Conservation (phyloP, 345 rosid genomes). For the rapeseed (Brassica napus) region Da-Ae NC_063442.1:11978001-11978500, state of each 20-base stretch:
- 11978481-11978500: too few species aligned
- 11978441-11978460: too few species aligned
- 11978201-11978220: background rate
- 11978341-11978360: too few species aligned
- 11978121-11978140: background rate
- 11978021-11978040: slow-evolving; percentile 8
- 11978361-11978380: too few species aligned
- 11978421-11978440: too few species aligned
- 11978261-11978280: background rate
- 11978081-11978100: background rate
- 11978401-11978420: too few species aligned
- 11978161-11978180: background rate
- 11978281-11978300: background rate
- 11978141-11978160: background rate
- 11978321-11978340: too few species aligned
- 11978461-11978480: too few species aligned
- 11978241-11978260: background rate
- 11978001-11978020: background rate
- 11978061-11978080: background rate
- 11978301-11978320: too few species aligned
- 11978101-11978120: background rate
- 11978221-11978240: background rate
- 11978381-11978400: too few species aligned
- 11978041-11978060: background rate
- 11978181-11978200: slow-evolving; percentile 28